phyloP scores from a whole-genome alignment of 2,329 filamentous ascomycete genomes.

The Trichoderma sp. region DNA sequence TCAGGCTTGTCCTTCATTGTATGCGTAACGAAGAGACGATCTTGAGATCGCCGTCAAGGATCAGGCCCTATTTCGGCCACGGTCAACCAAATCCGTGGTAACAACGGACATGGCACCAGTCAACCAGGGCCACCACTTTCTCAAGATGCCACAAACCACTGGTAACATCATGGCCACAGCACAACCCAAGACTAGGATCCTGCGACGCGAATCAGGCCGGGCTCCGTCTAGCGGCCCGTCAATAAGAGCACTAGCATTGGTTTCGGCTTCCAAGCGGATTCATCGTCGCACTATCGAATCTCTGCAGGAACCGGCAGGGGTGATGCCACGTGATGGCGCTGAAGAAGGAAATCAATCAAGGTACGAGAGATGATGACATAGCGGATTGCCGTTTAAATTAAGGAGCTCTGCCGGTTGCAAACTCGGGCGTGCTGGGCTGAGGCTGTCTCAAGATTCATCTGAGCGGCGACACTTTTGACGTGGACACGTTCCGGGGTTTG shows the following conservation, averaged over 20 bases:
- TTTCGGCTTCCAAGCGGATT: slow-evolving; percentile 14
- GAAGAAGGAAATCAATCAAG: slow-evolving; percentile 5
- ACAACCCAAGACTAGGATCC: background rate
- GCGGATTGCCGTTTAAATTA: slow-evolving; percentile 6
- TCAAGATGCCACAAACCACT: background rate
- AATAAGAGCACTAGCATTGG: background rate
- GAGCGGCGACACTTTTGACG: background rate
- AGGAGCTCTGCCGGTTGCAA: slow-evolving; percentile 2
- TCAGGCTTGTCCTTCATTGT: background rate
- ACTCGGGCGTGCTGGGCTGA: background rate
- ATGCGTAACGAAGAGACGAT: background rate
- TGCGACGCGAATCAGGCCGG: background rate
- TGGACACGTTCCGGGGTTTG: background rate
- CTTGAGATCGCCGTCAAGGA: background rate
- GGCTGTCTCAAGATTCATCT: background rate
- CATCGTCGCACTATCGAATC: slow-evolving; percentile 20
- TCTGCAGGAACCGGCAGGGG: slow-evolving; percentile 15
- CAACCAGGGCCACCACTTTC: background rate
- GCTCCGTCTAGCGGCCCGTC: background rate
- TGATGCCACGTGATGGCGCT: slow-evolving; percentile 14
- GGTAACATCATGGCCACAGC: background rate
- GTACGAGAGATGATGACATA: slow-evolving; percentile 1
- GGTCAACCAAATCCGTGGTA: background rate
- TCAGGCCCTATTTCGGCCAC: background rate
- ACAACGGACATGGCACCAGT: background rate